These are phyloP conservation scores for Suillus subaureus DNA, from an alignment of 768 basidiomycete genomes.

Conservation along the genomic window DNA sequence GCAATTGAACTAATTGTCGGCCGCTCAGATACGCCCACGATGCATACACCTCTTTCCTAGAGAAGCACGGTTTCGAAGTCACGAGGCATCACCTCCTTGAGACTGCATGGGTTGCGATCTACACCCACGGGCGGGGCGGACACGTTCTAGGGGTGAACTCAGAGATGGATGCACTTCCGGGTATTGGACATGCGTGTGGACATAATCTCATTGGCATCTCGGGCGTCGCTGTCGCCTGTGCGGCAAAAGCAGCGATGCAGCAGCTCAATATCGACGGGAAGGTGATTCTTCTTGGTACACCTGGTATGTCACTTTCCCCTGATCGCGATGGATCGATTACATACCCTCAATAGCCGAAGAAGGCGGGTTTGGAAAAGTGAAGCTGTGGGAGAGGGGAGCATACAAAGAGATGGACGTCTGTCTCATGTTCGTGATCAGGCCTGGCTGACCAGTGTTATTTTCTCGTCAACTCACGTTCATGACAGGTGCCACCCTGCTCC, in stretches of 20 bases:
- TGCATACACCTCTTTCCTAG: constrained; percentile 66
- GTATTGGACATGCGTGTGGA: constrained; percentile 75
- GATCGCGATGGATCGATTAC: not conserved
- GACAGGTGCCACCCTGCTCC: constrained; percentile 81
- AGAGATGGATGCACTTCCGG: constrained; percentile 70
- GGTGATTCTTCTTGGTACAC: constrained; percentile 75
- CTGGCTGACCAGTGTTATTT: not conserved
- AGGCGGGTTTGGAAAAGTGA: constrained; percentile 72
- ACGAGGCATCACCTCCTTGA: constrained; percentile 60
- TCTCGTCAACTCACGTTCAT: not conserved
- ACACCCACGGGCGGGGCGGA: constrained; percentile 64
- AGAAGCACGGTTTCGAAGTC: constrained; percentile 64
- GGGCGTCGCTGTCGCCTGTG: constrained; percentile 73
- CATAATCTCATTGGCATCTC: constrained; percentile 82
- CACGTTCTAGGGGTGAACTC: constrained; percentile 79
- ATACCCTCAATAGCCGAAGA: constrained; percentile 61
- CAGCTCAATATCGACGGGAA: constrained; percentile 66
- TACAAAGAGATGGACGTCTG: constrained; percentile 80
- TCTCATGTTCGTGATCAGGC: constrained; percentile 54
- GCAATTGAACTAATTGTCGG: not conserved
- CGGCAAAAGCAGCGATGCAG: constrained; percentile 64
- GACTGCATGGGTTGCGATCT: constrained; percentile 79
- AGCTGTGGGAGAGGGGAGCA: constrained; percentile 67
- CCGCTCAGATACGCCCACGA: constrained; percentile 67
- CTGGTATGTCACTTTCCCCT: constrained; percentile 46